Base-by-base conservation (phyloP, 257 asterid genomes). In the Gentiana macrophylla region DNA sequence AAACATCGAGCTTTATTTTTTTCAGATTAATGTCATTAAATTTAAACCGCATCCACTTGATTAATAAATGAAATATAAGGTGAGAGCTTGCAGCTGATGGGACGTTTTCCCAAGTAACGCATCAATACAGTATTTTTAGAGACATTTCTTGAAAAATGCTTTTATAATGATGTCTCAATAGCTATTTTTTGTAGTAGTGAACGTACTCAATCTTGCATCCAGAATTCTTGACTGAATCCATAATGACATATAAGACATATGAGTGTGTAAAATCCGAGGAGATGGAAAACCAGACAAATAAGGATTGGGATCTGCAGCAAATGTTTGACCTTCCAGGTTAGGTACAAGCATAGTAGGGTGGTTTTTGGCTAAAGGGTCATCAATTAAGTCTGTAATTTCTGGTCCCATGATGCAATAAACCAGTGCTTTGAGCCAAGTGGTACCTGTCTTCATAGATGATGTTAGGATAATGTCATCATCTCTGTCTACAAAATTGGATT, bases 351-450 rank as follows among this genome's bases (percentile, higher is more conserved):
- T 55, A 36, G 61, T 55, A 6, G 67, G 67, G 15, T 37, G 61
- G 3, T 32, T 15, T 35, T 63, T 47, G 35, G 15, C 11, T n/a
- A 63, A 4, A 63, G 55, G 61, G 55, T 63, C 67, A n/a, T 54
- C 43, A 6, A 13, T 11, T 0, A 54, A 35, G 7, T 63, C 61
- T 15, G 13, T 36, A 37, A 55, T 48, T 12, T 55, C 48, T 45
- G 61, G 61, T 15, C 60, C 66, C 66, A 53, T 63, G 50, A 63
- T 63, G 61, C 67, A 54, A 34, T 45, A 36, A 36, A 51, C 41
- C 13, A 63, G 67, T 6, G 67, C 49, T 32, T 63, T 63, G 5
- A 63, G 67, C 67, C 67, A 63, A 15, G 36, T 54, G 12, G 67
- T 53, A 48, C 67, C 67, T 13, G 60, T 55, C 47, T 63, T 63